Conservation (phyloP, 345 rosid genomes). For the Gynandropsis gynandra region DNA sequence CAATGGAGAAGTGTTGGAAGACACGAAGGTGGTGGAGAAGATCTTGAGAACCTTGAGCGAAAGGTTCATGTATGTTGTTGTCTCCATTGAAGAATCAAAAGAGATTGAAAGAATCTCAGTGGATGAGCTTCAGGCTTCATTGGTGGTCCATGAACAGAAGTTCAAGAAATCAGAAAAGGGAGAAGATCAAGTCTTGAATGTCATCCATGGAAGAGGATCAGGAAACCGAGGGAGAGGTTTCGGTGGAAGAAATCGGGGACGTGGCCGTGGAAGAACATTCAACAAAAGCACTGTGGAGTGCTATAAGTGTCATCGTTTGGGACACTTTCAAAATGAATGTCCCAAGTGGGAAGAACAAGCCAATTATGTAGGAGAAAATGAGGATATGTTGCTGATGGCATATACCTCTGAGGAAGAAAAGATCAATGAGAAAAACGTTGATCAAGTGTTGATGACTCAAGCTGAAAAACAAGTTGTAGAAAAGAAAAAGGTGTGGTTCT, state of each 20-base stretch:
- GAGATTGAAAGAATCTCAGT: background rate
- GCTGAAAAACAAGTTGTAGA: background rate
- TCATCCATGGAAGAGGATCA: background rate
- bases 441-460: background rate
- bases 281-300: background rate
- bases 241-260: too few relatives aligned
- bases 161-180: too few relatives aligned
- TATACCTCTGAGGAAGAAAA: background rate
- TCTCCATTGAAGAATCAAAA: background rate
- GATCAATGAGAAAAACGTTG: background rate
- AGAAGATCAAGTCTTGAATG: too few relatives aligned
- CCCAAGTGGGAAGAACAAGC: too few relatives aligned
- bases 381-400: constrained; percentile 1
- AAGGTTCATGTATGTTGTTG: constrained; percentile 1
- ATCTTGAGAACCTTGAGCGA: background rate
- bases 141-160: too few relatives aligned
- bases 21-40: background rate
- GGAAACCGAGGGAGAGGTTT: background rate
- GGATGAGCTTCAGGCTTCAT: background rate
- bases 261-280: background rate
- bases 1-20: background rate
- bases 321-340: background rate
- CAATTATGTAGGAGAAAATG: background rate
- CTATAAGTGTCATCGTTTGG: background rate
- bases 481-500: background rate